Base-by-base conservation (phyloP, 805 yeast species). In the Candida verbasci region DNA sequence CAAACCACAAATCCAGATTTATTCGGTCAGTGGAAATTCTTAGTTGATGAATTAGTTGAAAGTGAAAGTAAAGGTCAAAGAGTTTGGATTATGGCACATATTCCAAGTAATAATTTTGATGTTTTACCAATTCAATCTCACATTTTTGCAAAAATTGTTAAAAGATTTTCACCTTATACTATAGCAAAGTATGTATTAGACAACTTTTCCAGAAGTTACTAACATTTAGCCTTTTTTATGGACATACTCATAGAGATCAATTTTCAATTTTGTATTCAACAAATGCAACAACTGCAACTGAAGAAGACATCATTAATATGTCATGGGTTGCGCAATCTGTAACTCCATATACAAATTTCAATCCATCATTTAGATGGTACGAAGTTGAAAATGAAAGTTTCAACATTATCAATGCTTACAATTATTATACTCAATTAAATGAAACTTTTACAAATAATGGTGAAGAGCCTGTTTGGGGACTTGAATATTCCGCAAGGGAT, bases 341-440 rank as follows among this genome's bases (percentile, higher is more conserved):
- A 27, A 79, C 86, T 7, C 85, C 86, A 9, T 64, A 68, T 49
- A 58, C 65, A 8, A 65, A 75, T 36, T 68, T 72, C 45, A 82
- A 81, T 53, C 88, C 88, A 4, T 71, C 79, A n/a, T 81, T 84
- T 82, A 72, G 83, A 54, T 80, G 78, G 58, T 82, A 81, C 48
- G 78, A 76, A 48, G 80, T 81, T 38, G 86, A 81, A 51, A 59
- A 72, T 20, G 58, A 71, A 44, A 72, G 84, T 5, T 79, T 78
- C 60, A 73, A 73, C 43, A 63, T 81, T 39, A 68, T 78, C 70
- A 76, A 81, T 48, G 65, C 79, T 2, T 68, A 54, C 57, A 79
- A 78, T 49, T 77, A 68, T 57, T 80, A 68, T 54, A 67, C 82
- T 12, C 64, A 64, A 40, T 66, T 82, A 46, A 77, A 80, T 51